Conservation (phyloP, 805 yeast genomes). For the Komagataella kurtzmanii region DNA sequence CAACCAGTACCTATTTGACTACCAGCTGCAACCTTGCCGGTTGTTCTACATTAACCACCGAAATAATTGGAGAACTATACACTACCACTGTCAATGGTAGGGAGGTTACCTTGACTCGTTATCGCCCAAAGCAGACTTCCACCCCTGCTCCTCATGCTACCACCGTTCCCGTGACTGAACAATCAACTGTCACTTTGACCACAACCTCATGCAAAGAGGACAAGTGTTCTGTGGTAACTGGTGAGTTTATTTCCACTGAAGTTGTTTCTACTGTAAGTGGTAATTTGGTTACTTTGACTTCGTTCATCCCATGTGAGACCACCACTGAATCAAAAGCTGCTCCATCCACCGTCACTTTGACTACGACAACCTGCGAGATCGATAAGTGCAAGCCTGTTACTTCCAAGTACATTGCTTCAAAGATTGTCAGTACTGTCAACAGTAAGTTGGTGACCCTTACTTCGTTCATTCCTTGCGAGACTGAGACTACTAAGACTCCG, state of each 20-base stretch:
- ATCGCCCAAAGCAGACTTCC: not conserved
- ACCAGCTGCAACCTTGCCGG: constrained; percentile 6
- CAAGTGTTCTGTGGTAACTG: constrained; percentile 2
- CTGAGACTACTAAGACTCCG: constrained; percentile 6
- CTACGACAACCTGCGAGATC: constrained; percentile 5
- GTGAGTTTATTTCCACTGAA: not conserved
- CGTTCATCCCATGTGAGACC: constrained; percentile 6
- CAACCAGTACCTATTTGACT: not conserved
- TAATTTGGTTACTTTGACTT: constrained; percentile 3
- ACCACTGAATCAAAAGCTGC: constrained; percentile 3
- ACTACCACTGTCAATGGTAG: constrained; percentile 9
- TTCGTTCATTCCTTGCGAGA: not conserved
- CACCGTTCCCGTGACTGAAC: not conserved
- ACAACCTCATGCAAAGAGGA: constrained; percentile 2
- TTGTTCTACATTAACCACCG: constrained; percentile 11
- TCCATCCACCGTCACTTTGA: constrained; percentile 6
- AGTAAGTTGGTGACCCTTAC: not conserved
- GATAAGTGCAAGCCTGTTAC: not conserved
- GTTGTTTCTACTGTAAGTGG: constrained; percentile 3
- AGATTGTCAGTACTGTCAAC: not conserved
- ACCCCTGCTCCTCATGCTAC: constrained; percentile 1
- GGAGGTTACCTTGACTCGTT: constrained; percentile 6
- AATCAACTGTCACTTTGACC: constrained; percentile 3
- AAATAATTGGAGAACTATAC: constrained; percentile 13
- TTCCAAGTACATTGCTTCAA: not conserved